Conservation (phyloP, 169 alveolate species). For the Cardiosporidium cionae region DNA sequence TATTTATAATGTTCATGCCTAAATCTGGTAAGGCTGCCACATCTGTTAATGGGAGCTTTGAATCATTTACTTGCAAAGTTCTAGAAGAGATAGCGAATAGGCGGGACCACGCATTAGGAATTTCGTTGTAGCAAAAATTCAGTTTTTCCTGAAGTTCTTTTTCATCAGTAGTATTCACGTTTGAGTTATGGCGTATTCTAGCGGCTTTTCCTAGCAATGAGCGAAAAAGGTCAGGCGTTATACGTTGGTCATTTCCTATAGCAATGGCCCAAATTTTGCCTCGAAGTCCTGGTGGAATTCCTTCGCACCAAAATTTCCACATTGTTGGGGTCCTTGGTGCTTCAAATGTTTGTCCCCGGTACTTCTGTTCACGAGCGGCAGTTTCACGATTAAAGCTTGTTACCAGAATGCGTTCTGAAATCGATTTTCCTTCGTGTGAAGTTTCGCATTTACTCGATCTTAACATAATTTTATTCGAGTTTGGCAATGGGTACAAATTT, state of each 20-base stretch:
- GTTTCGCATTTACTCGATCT: too few relatives aligned
- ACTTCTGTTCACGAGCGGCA: conserved; percentile 1
- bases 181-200: not conserved
- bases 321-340: conserved; percentile 7
- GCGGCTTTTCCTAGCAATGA: not conserved
- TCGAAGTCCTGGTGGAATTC: conserved; percentile 11
- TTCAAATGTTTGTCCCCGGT: conserved; percentile 10
- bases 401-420: too few relatives aligned
- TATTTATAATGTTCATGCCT: too few relatives aligned
- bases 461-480: too few relatives aligned
- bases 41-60: too few relatives aligned
- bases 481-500: too few relatives aligned
- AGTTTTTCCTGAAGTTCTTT: not conserved
- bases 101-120: not conserved
- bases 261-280: conserved; percentile 24
- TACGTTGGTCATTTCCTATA: conserved; percentile 17
- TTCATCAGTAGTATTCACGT: not conserved
- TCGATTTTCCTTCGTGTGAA: too few relatives aligned
- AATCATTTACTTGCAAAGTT: too few relatives aligned
- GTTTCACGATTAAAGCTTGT: too few relatives aligned
- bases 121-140: not conserved
- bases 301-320: conserved; percentile 12
- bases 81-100: too few relatives aligned
- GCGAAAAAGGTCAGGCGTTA: not conserved
- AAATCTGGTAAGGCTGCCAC: too few relatives aligned